Conservation (phyloP, 441 rosid species). For the Populus trichocarpa region DNA sequence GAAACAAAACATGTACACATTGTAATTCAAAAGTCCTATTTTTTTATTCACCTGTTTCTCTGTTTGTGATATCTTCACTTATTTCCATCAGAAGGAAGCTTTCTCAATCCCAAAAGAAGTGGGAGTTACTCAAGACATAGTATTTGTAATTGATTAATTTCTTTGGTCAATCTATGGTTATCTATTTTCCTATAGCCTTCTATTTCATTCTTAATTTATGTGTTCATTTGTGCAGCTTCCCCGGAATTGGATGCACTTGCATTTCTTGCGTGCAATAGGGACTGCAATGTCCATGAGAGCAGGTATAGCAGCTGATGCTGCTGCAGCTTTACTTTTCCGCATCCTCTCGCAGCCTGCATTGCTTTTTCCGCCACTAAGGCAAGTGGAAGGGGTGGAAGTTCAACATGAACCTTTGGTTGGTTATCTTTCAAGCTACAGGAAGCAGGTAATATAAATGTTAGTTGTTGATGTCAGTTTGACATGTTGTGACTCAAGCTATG, state of each 20-base stretch:
- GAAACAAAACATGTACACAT: not conserved
- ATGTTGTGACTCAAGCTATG: constrained; percentile 14
- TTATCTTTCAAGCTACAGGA: constrained; percentile 71
- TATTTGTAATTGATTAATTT: not conserved
- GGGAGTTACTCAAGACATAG: not conserved
- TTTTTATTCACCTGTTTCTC: not conserved
- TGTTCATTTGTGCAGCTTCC: constrained; percentile 69
- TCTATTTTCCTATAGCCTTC: not conserved
- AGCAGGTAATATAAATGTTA: constrained; percentile 55
- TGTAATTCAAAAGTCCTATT: not conserved
- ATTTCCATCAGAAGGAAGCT: not conserved
- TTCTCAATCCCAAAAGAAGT: not conserved
- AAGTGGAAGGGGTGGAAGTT: constrained; percentile 87
- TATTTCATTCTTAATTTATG: constrained; percentile 1
- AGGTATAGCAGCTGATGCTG: constrained; percentile 98
- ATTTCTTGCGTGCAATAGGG: constrained; percentile 98
- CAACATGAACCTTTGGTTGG: constrained; percentile 74
- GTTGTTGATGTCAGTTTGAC: constrained; percentile 5
- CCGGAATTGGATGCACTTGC: constrained; percentile 99
- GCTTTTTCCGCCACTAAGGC: constrained; percentile 92
- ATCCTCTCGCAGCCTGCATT: constrained; percentile 93
- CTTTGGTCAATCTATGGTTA: not conserved
- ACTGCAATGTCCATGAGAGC: constrained; percentile 99
- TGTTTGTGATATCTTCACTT: not conserved
- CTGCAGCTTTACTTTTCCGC: constrained; percentile 97